Evolutionary conservation across 805 yeast genomes (phyloP).

Genomic region (Wickerhamiella bombiphila): DNA sequence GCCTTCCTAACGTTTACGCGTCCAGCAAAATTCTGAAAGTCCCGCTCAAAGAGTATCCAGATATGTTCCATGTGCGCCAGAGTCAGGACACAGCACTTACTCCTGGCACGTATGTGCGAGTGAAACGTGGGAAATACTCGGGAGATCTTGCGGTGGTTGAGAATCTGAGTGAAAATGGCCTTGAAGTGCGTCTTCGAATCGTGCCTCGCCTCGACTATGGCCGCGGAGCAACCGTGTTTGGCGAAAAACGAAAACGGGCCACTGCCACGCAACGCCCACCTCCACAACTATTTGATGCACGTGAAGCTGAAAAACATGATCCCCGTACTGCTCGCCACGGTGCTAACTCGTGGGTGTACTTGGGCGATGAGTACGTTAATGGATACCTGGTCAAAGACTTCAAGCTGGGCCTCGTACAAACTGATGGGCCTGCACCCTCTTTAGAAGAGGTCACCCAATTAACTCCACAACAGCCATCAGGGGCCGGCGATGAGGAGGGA

Average conservation of each 20-base stretch:
- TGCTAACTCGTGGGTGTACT: constrained; percentile 49
- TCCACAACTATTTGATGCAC: constrained; percentile 72
- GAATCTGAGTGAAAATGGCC: constrained; percentile 83
- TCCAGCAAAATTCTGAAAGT: constrained; percentile 60
- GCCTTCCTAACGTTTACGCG: constrained; percentile 73
- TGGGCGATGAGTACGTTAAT: constrained; percentile 76
- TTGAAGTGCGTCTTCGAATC: constrained; percentile 83
- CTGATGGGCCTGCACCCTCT: constrained; percentile 67
- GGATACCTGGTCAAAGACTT: constrained; percentile 82
- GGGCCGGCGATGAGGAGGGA: constrained; percentile 54
- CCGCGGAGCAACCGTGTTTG: constrained; percentile 30
- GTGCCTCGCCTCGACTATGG: constrained; percentile 94
- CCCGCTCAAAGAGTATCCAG: constrained; percentile 92
- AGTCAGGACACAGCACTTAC: constrained; percentile 74
- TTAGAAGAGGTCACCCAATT: constrained; percentile 56
- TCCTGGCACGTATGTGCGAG: constrained; percentile 86
- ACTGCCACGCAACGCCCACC: constrained; percentile 63
- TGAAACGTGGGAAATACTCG: constrained; percentile 80
- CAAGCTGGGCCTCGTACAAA: constrained; percentile 64
- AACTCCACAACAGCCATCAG: constrained; percentile 26
- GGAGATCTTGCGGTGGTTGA: constrained; percentile 90
- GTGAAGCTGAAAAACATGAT: constrained; percentile 78
- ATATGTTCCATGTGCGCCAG: constrained; percentile 75
- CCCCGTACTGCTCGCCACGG: constrained; percentile 46
- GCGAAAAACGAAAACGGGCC: constrained; percentile 40